Base-by-base conservation (phyloP, 306 rosid species). In the Prunus fruticosa region DNA sequence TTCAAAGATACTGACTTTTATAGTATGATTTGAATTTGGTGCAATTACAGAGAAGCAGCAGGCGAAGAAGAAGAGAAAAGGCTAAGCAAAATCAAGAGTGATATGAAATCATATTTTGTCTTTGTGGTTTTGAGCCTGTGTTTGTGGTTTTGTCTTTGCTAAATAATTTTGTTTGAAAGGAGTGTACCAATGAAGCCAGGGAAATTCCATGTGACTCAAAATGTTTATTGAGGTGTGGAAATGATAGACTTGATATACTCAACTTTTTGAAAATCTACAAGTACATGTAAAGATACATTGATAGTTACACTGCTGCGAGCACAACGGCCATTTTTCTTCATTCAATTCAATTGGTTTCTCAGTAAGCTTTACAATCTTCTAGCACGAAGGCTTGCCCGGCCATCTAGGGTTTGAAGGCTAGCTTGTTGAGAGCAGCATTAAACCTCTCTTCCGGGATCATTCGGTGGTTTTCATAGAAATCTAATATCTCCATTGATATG, bases 401-500 rank as follows among this genome's bases (percentile, higher is more conserved):
- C 57, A 75, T 80, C 83, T 78, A 87, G 49, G 84, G 69, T 78
- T 79, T 91, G 73, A 53, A 32, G 72, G 81, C 65, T 53, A 93
- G 86, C 90, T 93, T 93, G 81, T 66, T 79, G 46, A 93, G 79
- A 49, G 96, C 97, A 82, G 89, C 86, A 80, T 58, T 74, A 67
- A 85, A 41, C 79, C 96, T 88, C 34, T 93, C 97, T 0, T 91
- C 93, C 0, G 84, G 71, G 75, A 82, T 73, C 84, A 76, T 74
- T 72, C 82, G 76, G 78, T 82, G 82, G 91, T 86, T 84, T 78
- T 93, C 97, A 63, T 93, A 90, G 79, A 93, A 91, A 84, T 93
- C 97, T 76, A 93, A 82, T 79, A 90, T 87, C 91, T 93, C 98
- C 87, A 88, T 90, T 16, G 97, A 93, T 81, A 93, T 93, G 68